phyloP scores from a whole-genome alignment of 208 protist species.

The Leishmania martiniquensis region DNA sequence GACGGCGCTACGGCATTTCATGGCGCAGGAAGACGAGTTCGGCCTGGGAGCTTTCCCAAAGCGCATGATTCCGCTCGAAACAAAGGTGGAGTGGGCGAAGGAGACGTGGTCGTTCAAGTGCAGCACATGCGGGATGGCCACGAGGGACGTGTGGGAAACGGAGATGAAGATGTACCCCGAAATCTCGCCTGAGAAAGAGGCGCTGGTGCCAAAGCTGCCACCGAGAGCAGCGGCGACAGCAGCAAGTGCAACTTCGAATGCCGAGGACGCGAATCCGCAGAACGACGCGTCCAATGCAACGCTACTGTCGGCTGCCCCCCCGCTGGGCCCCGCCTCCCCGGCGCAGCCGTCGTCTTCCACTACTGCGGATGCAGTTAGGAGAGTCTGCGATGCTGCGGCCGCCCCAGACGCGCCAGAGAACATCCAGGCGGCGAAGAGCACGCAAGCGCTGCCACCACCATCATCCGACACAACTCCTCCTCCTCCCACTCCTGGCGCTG shows the following conservation, averaged over 20 bases:
- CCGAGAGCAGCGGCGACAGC: not conserved
- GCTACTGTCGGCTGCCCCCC: not conserved
- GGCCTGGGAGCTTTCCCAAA: conserved; percentile 66
- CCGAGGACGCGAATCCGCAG: not conserved
- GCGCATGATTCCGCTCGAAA: conserved; percentile 36
- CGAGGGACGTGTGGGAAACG: conserved; percentile 44
- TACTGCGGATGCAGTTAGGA: not conserved
- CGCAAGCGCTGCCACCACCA: not conserved
- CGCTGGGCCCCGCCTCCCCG: not conserved
- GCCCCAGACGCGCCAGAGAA: not conserved
- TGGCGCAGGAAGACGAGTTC: conserved; percentile 81
- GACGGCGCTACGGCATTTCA: conserved; percentile 77
- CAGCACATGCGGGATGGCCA: conserved; percentile 27
- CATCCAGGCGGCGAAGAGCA: not conserved
- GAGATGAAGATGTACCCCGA: conserved; percentile 59
- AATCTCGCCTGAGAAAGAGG: conserved; percentile 30
- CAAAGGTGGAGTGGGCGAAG: conserved; percentile 47
- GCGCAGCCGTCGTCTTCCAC: not conserved
- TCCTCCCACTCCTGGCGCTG: not conserved
- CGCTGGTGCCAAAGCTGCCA: conserved; percentile 28
- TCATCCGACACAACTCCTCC: not conserved
- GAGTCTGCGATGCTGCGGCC: not conserved
- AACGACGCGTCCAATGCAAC: not conserved
- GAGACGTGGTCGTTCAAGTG: conserved; percentile 64
- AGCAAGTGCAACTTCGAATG: not conserved